Evolutionary conservation across 257 asterid genomes (phyloP), one percentile per base, ranked within the genome.

Genomic region (Striga asiatica): DNA sequence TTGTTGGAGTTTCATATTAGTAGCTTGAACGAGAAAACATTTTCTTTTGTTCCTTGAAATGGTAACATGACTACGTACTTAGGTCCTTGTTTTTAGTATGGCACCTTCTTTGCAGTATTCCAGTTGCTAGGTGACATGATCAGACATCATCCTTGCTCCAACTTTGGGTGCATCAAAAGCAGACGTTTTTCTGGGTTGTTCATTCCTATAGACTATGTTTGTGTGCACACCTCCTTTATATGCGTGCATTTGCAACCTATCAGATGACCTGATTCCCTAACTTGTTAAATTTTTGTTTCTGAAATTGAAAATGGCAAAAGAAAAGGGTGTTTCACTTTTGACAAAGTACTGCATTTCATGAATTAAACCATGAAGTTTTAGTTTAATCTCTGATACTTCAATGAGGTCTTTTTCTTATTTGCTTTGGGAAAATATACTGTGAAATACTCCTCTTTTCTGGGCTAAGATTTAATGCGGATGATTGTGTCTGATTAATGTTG

Each of bases 381-480:
- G n/a, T n/a, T n/a, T n/a, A n/a, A n/a, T n/a, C n/a, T n/a, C n/a
- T n/a, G n/a, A n/a, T n/a, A n/a, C n/a, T n/a, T n/a, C n/a, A n/a
- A n/a, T n/a, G n/a, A n/a, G n/a, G n/a, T n/a, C n/a, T n/a, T n/a
- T n/a, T n/a, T n/a, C n/a, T n/a, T n/a, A n/a, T 41, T 13, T 37
- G 13, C 16, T 12, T 12, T 34, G 11, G 11, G 43, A 13, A 37
- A 13, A 34, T 3, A 2, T 37, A 37, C 13, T 12, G n/a, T 38
- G 50, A 46, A 58, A n/a, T 56, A 12, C 46, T 31, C 24, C 19
- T 5, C 27, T 20, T 20, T 22, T 48, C 7, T 1, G 9, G 23
- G 7, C 20, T 2, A 17, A 56, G 60, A 6, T 2, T 25, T 60
- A 20, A 38, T 66, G 38, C 24, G 58, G 56, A 65, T 47, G 12